Evolutionary conservation across 139 green algal genomes (phyloP), one percentile per base, ranked within the genome.

Genomic region (Chlorella sp.): DNA sequence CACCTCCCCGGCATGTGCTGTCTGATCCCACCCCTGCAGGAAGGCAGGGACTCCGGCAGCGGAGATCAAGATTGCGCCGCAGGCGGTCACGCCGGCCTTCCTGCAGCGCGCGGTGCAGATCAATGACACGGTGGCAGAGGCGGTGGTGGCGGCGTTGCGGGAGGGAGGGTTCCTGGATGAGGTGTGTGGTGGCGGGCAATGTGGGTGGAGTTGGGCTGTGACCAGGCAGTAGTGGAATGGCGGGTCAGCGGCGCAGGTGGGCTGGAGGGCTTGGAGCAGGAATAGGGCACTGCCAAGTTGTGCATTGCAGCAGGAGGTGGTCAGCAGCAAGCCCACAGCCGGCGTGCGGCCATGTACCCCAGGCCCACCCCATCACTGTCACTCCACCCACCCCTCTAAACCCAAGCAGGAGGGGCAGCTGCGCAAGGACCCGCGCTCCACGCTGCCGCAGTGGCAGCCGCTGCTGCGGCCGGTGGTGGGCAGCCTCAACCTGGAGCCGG

Each of bases 31-130:
- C 3, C 71, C 28, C 23, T 51, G 74, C 74, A 80, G 56, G 32
- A 47, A 71, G 25, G 86, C 90, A 85, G 82, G 82, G 26, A 81
- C 87, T 6, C 60, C 67, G 0, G 74, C 71, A 7, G 21, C 4
- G 0, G 85, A 91, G 60, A 55, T 93, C 1, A 30, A 67, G 2
- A 51, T 91, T 6, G n/a, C 41, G 23, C 85, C 89, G 17, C 78
- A 71, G 64, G 68, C 87, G 0, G 60, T 94, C 11, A 89, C 87
- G 9, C 39, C 82, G 4, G 64, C 41, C 11, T 88, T 86, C 21
- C 83, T 94, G 41, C 64, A 69, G 4, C 83, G 79, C 30, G 38
- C 86, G 13, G 80, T 44, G 25, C 62, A 44, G 13, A 47, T 90
- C 23, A 73, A 51, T 69, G 16, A 60, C 15, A 63, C 80, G 18